Evolutionary conservation across 768 basidiomycete genomes (phyloP).

Genomic region (Tubosaeta brunneosetosa): DNA sequence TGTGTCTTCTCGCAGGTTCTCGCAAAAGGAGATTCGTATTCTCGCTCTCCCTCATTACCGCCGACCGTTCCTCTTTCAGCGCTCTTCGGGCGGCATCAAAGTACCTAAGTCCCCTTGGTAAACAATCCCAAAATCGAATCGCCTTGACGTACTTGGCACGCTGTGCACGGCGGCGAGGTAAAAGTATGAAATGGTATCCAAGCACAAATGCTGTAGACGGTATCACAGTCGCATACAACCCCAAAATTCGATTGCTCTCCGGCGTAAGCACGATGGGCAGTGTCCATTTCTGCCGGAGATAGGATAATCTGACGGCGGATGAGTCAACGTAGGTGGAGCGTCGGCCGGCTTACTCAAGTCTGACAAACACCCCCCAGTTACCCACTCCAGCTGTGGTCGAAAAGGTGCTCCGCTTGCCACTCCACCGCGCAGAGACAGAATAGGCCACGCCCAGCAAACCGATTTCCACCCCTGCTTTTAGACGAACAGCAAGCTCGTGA

Average conservation of each 20-base stretch:
- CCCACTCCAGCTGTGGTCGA: conserved; percentile 42
- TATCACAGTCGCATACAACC: conserved; percentile 47
- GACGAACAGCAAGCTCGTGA: conserved; percentile 49
- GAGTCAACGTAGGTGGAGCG: conserved; percentile 13
- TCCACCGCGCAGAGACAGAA: conserved; percentile 48
- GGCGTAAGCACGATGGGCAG: conserved; percentile 56
- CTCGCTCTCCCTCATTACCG: conserved; percentile 57
- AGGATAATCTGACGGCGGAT: conserved; percentile 40
- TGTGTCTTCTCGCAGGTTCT: conserved; percentile 62
- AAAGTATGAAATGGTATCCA: conserved; percentile 54
- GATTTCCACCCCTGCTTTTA: conserved; percentile 47
- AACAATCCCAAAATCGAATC: conserved; percentile 9
- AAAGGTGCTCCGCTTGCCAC: conserved; percentile 39
- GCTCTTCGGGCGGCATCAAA: conserved; percentile 61
- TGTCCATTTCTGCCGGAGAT: conserved; percentile 53
- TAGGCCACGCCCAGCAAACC: conserved; percentile 44
- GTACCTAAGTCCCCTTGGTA: conserved; percentile 42
- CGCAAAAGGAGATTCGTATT: conserved; percentile 59
- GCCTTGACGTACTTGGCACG: conserved; percentile 45
- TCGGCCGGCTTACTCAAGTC: conserved; percentile 44
- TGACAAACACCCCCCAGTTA: conserved; percentile 45
- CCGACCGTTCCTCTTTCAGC: conserved; percentile 60
- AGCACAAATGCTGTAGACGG: conserved; percentile 51
- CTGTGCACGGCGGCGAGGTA: conserved; percentile 49
- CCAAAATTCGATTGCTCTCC: conserved; percentile 43